Conservation (phyloP, 1,284 basidiomycete species). For the Meripilus lineatus region DNA sequence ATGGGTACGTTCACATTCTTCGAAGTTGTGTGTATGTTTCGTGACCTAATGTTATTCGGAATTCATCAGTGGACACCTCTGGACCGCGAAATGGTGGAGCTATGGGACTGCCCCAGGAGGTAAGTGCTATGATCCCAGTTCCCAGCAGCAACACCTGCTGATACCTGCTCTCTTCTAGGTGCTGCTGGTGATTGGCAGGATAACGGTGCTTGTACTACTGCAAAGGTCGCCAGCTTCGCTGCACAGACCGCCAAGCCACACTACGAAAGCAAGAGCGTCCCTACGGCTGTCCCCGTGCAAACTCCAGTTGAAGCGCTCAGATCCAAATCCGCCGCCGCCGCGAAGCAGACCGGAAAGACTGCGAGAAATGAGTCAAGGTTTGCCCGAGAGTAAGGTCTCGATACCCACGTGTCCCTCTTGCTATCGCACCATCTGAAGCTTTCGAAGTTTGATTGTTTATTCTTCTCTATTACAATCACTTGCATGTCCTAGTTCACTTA, state of each 20-base stretch:
- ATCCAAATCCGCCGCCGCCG: neutral
- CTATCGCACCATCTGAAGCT: no score
- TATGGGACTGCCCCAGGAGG: conserved; percentile 43
- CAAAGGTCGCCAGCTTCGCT: conserved; percentile 1
- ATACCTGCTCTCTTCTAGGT: conserved; percentile 13
- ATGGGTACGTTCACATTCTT: conserved; percentile 22
- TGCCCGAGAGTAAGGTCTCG: no score
- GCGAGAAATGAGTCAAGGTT: no score
- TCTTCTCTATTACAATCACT: no score
- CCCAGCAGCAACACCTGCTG: no score
- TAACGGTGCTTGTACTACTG: conserved; percentile 30
- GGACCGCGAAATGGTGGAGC: conserved; percentile 58
- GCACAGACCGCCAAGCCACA: conserved; percentile 12
- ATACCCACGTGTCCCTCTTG: no score
- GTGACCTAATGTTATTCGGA: neutral
- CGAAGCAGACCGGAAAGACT: no score
- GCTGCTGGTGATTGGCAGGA: conserved; percentile 35
- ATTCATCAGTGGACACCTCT: conserved; percentile 40
- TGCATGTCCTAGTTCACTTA: no score
- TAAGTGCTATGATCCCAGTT: conserved; percentile 8
- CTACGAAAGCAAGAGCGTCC: conserved; percentile 21
- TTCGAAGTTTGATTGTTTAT: no score
- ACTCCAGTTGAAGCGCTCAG: conserved; percentile 10
- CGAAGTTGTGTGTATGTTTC: neutral
- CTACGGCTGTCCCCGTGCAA: conserved; percentile 13